Percentiles rank a stretch among this genome's conserved stretches.
phyloP scores from a whole-genome alignment of 148 eudicot genomes.

The Vaccinium myrtillus region DNA sequence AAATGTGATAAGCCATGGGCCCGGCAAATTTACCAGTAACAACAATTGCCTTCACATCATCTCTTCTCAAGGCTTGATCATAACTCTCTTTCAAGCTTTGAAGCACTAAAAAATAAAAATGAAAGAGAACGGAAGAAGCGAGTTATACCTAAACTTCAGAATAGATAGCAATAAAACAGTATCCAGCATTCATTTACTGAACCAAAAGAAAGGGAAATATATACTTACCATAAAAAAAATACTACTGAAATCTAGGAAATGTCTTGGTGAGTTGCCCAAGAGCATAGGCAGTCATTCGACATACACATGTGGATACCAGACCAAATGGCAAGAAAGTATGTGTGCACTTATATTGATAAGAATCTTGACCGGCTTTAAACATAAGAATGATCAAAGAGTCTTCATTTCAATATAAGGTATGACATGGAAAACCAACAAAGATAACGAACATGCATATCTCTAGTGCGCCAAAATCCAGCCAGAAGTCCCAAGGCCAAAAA shows the following conservation, averaged over 20 bases:
- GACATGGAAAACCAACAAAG: neutral
- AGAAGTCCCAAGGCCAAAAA: neutral
- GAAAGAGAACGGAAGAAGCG: neutral
- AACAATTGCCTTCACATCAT: constrained; percentile 96
- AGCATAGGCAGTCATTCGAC: neutral
- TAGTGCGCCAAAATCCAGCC: neutral
- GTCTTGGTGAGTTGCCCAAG: neutral
- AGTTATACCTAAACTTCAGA: neutral
- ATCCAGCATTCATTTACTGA: neutral
- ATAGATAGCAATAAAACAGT: neutral
- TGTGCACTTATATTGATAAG: neutral
- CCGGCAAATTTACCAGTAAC: constrained; percentile 60
- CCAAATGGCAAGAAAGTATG: neutral
- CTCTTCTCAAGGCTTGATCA: constrained; percentile 68
- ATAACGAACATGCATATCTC: neutral
- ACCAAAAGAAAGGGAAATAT: neutral
- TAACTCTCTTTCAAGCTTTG: constrained; percentile 65
- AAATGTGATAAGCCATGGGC: constrained; percentile 7
- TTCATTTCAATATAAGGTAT: neutral
- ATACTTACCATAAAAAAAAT: neutral
- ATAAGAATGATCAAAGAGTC: neutral
- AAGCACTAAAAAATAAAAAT: constrained; percentile 48
- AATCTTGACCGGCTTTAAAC: neutral
- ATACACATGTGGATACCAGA: neutral
- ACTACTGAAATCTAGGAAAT: neutral